Evolutionary conservation across 1,284 basidiomycete genomes (phyloP).

Genomic region (Malassezia cuniculi): DNA sequence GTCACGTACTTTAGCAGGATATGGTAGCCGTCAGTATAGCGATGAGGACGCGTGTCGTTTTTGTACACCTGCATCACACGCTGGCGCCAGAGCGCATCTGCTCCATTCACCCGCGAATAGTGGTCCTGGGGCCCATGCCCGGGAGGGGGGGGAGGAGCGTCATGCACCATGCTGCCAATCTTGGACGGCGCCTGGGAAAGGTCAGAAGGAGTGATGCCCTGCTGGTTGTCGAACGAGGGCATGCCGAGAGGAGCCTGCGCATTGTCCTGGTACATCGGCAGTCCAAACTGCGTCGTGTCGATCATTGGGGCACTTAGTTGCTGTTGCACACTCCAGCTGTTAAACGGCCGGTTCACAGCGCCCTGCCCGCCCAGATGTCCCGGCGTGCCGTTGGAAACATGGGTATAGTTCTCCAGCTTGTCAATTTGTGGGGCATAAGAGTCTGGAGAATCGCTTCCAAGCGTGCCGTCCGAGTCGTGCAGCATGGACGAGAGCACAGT

Average conservation of each 20-base stretch:
- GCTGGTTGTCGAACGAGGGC: too few species aligned
- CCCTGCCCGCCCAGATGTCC: neutral
- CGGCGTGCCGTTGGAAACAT: slow-evolving; percentile 2
- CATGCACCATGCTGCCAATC: too few species aligned
- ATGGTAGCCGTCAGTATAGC: slow-evolving; percentile 43
- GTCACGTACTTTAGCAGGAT: slow-evolving; percentile 43
- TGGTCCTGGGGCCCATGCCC: too few species aligned
- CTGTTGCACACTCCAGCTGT: slow-evolving; percentile 1
- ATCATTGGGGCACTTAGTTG: neutral
- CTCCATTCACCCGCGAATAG: too few species aligned
- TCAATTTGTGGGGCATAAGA: slow-evolving; percentile 23
- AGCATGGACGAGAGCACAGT: slow-evolving; percentile 81
- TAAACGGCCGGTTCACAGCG: neutral
- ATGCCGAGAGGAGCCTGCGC: too few species aligned
- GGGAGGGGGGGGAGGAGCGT: too few species aligned
- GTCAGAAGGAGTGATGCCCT: too few species aligned
- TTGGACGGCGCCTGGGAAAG: too few species aligned
- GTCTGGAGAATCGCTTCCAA: slow-evolving; percentile 27
- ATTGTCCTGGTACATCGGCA: too few species aligned
- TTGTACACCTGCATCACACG: slow-evolving; percentile 37
- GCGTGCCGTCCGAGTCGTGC: slow-evolving; percentile 32
- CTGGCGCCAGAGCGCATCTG: slow-evolving; percentile 35
- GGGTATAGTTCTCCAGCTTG: slow-evolving; percentile 21
- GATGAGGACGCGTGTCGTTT: slow-evolving; percentile 32
- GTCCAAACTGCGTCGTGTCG: too few species aligned